Percentiles rank a stretch among this genome's conserved stretches.
Evolutionary conservation across 116 monocot species (phyloP).

Genomic region (Trichopus zeylanicus): DNA sequence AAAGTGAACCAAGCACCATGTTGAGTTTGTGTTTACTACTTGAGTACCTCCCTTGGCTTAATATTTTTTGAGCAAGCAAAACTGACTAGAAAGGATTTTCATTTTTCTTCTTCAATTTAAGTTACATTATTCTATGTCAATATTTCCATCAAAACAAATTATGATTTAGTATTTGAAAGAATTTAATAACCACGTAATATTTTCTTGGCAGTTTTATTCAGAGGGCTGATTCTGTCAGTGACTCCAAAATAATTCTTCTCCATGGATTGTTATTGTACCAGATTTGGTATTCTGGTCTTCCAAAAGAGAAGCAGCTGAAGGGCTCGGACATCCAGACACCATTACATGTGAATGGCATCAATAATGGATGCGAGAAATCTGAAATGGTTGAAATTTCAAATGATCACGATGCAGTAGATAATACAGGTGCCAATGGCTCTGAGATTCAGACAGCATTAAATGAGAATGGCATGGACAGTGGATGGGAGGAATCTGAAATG

Average conservation of each 20-base stretch:
- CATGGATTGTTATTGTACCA: constrained; percentile 65
- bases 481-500: constrained; percentile 18
- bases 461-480: constrained; percentile 6
- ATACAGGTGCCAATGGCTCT: constrained; percentile 29
- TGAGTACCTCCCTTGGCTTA: too few species aligned
- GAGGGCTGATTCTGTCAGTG: constrained; percentile 21
- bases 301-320: constrained; percentile 44
- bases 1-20: too few species aligned
- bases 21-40: too few species aligned
- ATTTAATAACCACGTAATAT: constrained; percentile 3
- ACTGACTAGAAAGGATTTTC: too few species aligned
- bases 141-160: too few species aligned
- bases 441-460: constrained; percentile 15
- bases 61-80: too few species aligned
- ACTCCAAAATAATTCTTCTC: constrained; percentile 47
- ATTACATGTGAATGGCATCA: constrained; percentile 4
- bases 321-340: constrained; percentile 17
- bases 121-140: too few species aligned
- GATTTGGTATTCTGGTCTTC: constrained; percentile 63
- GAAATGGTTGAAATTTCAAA: constrained; percentile 28
- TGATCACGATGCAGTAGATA: constrained; percentile 16
- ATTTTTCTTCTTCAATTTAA: too few species aligned
- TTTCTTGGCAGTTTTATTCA: constrained; percentile 39
- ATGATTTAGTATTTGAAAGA: too few species aligned
- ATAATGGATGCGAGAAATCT: constrained; percentile 19